Evolutionary conservation across 208 protist genomes (phyloP).

Genomic region (Trypanosoma melophagium): DNA sequence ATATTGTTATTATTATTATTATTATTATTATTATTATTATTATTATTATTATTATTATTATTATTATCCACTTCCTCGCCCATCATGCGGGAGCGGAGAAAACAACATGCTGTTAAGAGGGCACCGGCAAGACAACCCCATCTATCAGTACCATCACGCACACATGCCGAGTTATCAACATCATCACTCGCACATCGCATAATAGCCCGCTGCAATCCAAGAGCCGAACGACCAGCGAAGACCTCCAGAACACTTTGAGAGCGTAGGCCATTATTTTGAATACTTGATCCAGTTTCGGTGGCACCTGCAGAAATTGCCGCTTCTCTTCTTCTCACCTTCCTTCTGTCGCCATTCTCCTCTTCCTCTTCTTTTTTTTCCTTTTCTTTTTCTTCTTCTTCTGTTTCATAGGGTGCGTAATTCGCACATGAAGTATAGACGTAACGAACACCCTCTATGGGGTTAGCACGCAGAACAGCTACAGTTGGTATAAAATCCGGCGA

Average conservation of each 20-base stretch:
- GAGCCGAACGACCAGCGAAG: constrained; percentile 18
- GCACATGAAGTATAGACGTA: constrained; percentile 62
- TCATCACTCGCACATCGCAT: constrained; percentile 3
- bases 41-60: background rate
- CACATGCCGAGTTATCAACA: background rate
- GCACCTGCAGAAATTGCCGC: too few relatives aligned
- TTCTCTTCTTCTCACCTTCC: too few relatives aligned
- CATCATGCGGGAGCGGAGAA: constrained; percentile 39
- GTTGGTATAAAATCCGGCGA: constrained; percentile 67
- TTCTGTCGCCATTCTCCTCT: too few relatives aligned
- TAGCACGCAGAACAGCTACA: constrained; percentile 63
- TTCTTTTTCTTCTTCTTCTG: constrained; percentile 3
- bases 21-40: constrained; percentile 1
- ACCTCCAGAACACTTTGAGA: background rate
- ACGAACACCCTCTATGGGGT: constrained; percentile 47
- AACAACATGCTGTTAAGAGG: constrained; percentile 56
- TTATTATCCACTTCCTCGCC: background rate
- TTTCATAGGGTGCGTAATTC: constrained; percentile 50
- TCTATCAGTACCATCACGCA: constrained; percentile 9
- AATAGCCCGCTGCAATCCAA: constrained; percentile 23
- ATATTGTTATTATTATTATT: background rate
- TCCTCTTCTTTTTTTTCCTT: too few relatives aligned
- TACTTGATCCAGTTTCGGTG: background rate
- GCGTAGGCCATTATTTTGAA: background rate
- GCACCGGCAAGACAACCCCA: constrained; percentile 68